Evolutionary conservation across 352 stramenopile genomes (phyloP).

Genomic region (Pythium folliculosum): DNA sequence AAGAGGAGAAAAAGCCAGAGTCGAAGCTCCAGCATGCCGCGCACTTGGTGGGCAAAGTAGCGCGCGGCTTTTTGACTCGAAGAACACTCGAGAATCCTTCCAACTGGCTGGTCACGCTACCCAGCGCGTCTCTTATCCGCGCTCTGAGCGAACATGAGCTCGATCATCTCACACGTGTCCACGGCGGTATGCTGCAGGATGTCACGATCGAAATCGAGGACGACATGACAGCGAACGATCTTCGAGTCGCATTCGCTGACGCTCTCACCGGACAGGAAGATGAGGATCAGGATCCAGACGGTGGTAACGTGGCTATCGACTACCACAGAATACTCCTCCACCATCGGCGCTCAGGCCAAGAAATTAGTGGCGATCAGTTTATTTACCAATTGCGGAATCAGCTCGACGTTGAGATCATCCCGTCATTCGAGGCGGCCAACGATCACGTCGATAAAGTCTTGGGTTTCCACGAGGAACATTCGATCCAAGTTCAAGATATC

Average conservation of each 20-base stretch:
- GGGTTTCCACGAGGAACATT: slow-evolving; percentile 36
- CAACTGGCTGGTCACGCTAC: slow-evolving; percentile 56
- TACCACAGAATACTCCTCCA: slow-evolving; percentile 30
- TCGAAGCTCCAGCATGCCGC: slow-evolving; percentile 40
- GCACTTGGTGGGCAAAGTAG: slow-evolving; percentile 51
- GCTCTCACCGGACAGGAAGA: slow-evolving; percentile 28
- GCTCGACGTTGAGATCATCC: slow-evolving; percentile 48
- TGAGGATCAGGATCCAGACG: not conserved
- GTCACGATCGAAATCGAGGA: slow-evolving; percentile 39
- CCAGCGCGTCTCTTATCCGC: slow-evolving; percentile 31
- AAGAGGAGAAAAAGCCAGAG: slow-evolving; percentile 15
- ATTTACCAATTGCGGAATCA: slow-evolving; percentile 32
- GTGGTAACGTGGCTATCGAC: slow-evolving; percentile 17
- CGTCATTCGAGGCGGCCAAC: slow-evolving; percentile 30
- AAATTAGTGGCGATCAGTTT: slow-evolving; percentile 31
- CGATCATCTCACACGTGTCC: slow-evolving; percentile 10
- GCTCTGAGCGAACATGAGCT: slow-evolving; percentile 42
- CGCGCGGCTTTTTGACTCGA: slow-evolving; percentile 45
- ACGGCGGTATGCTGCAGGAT: slow-evolving; percentile 12
- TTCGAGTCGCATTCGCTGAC: slow-evolving; percentile 50
- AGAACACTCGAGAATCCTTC: slow-evolving; percentile 39
- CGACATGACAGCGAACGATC: slow-evolving; percentile 61
- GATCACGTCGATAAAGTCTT: slow-evolving; percentile 39
- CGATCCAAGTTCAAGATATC: slow-evolving; percentile 35
- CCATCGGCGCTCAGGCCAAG: slow-evolving; percentile 20